A percentile compares a stretch with the other conserved stretches of the same genome.
Conservation (phyloP, 2,329 filamentous ascomycete genomes). For the Aspergillus luchuensis region DNA sequence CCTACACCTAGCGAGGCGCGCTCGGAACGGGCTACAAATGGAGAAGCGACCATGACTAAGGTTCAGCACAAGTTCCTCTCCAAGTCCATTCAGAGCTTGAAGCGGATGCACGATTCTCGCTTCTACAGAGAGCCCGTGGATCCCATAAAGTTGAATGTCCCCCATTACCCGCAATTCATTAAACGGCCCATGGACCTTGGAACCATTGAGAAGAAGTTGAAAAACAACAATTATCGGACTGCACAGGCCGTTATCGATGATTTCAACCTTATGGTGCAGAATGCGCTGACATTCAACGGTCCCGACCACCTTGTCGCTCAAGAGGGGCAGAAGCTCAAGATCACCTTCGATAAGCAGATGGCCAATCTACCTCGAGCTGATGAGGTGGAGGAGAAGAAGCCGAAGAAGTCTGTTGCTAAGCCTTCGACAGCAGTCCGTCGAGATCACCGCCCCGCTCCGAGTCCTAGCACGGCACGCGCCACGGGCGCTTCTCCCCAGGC, state of each 20-base stretch:
- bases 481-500: slow-evolving; percentile 39
- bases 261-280: slow-evolving; percentile 75
- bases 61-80: slow-evolving; percentile 46
- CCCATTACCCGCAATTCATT: slow-evolving; percentile 71
- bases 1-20: slow-evolving; percentile 40
- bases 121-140: slow-evolving; percentile 79
- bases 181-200: slow-evolving; percentile 80
- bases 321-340: slow-evolving; percentile 63
- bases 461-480: slow-evolving; percentile 40
- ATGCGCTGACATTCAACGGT: slow-evolving; percentile 82
- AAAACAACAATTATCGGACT: slow-evolving; percentile 67
- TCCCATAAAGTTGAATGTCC: slow-evolving; percentile 72
- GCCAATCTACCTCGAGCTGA: slow-evolving; percentile 59
- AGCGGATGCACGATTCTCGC: slow-evolving; percentile 79
- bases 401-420: slow-evolving; percentile 48
- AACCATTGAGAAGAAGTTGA: slow-evolving; percentile 79
- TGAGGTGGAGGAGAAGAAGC: slow-evolving; percentile 64
- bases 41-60: slow-evolving; percentile 39
- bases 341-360: slow-evolving; percentile 63
- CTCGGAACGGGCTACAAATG: slow-evolving; percentile 16
- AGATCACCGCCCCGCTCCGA: slow-evolving; percentile 50
- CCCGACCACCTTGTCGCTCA: slow-evolving; percentile 70
- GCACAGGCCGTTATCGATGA: slow-evolving; percentile 75
- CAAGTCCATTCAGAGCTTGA: slow-evolving; percentile 55
- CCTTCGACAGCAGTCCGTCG: slow-evolving; percentile 48